Base-by-base conservation (phyloP, 2,329 filamentous ascomycete species). In the Colletotrichum sp. region DNA sequence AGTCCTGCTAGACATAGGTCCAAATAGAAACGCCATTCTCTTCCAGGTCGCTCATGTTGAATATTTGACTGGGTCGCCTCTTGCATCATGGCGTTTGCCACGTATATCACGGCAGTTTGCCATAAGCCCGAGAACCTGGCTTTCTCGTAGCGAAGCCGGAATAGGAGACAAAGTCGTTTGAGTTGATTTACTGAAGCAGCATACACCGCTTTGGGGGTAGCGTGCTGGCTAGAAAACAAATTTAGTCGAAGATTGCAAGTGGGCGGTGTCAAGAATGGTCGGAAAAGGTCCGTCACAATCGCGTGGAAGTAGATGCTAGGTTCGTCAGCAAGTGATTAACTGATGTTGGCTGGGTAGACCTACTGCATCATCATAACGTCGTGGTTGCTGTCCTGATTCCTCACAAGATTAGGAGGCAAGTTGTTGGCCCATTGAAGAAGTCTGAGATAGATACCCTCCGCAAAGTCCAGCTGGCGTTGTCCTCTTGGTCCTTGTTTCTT, bases 281-380 rank as follows among this genome's bases (percentile, higher is more conserved):
- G 61, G 7, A 72, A 75, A 4, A 75, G 60, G 24, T 75, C 72
- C n/a, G 64, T 72, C 1, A 75, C 26, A 0, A 64, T 26, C 4
- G 72, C 55, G 18, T 75, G 72, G n/a, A 75, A 72, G 63, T 72
- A 72, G n/a, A 67, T 61, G 24, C 72, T 75, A 39, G 36, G 3
- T 5, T 10, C 6, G n/a, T 48, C 10, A 26, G 55, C 7, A 26
- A 16, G 24, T 3, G 7, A 16, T 1, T 15, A 2, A 34, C n/a
- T 24, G 18, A 8, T 10, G 13, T 2, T 12, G 1, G 28, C 24
- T 26, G 13, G 0, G 5, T 5, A 6, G 8, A 60, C 69, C 7
- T 24, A 75, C 72, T 75, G 72, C 60, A 75, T 67, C 28, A 72
- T 66, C 55, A 72, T 55, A 12, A 72, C 61, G 1, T 63, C 59